Base-by-base conservation (phyloP, 805 yeast genomes). In the Metschnikowia santaceciliae region DNA sequence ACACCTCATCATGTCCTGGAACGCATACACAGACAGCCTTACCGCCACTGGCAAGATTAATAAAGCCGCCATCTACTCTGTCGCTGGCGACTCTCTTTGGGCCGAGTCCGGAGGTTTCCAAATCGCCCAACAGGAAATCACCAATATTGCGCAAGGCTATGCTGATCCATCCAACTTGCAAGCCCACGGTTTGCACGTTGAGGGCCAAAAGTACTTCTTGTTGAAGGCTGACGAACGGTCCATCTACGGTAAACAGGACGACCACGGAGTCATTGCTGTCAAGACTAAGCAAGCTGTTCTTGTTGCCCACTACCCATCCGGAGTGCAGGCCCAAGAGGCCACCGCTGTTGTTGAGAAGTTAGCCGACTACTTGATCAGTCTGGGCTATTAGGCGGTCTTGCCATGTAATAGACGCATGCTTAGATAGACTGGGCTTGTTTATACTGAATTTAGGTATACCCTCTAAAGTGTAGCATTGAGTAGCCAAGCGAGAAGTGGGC, bases 1-100 rank as follows among this genome's bases (percentile, higher is more conserved):
- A 37, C 49, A 26, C 19, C 42, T 30, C 23, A 50, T 17, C 47
- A 59, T 59, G 62, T 59, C 62, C 35, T 59, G 62, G 69, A 64
- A 65, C 90, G 97, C 97, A 54, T 94, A 94, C 80, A 90, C 97
- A 49, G 98, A 94, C 69, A 92, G 90, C 74, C 83, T 94, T 60
- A 74, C 87, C 59, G 88, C 85, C 50, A 87, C 97, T 47, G 65
- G 90, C 55, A 89, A 88, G 69, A 78, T 94, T 58, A 97, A 92
- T 74, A 83, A 83, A 69, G 97, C 98, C 33, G 94, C 95, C 39
- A 82, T 94, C 59, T 91, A 88, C 72, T 91, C 97, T 8, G 86
- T 88, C 59, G 96, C 95, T 13, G 99, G 99, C 42, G 96, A 91
- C 69, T 80, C 96, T 19, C 80, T 83, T 48, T 94, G 99, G 99